These are phyloP conservation scores for Neurospora hispaniola DNA, from an alignment of 495 filamentous ascomycete species.

Conservation along the genomic window DNA sequence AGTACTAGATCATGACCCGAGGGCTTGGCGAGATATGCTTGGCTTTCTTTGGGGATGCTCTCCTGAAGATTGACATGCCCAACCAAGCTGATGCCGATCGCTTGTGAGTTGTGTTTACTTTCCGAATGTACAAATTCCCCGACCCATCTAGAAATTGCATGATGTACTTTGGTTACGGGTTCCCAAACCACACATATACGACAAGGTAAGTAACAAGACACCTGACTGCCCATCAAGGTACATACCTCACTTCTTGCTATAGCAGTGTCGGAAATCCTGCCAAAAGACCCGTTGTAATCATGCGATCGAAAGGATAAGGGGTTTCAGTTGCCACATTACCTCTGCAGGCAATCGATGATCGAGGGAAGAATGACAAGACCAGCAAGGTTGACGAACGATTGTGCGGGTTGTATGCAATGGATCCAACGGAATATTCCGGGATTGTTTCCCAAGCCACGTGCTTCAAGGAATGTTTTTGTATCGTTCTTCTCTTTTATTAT, in stretches of 20 bases:
- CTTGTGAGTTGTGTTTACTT: neutral
- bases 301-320: neutral
- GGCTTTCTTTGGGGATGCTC: neutral
- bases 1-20: neutral
- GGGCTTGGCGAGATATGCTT: neutral
- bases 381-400: neutral
- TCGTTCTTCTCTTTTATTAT: neutral
- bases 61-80: neutral
- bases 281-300: neutral
- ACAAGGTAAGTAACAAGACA: too few relatives aligned
- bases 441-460: neutral
- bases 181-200: neutral
- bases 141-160: neutral
- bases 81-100: neutral
- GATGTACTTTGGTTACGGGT: neutral
- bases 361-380: neutral
- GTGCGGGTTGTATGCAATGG: neutral
- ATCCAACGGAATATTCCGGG: neutral
- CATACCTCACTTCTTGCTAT: neutral
- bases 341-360: neutral
- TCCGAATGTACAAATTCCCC: neutral
- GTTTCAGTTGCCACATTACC: neutral
- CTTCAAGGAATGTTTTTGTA: neutral
- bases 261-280: neutral
- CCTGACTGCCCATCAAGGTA: neutral